These are phyloP conservation scores for Debaryomyces sp. DNA, from an alignment of 1,139 yeast genomes.

Conservation along the genomic window DNA sequence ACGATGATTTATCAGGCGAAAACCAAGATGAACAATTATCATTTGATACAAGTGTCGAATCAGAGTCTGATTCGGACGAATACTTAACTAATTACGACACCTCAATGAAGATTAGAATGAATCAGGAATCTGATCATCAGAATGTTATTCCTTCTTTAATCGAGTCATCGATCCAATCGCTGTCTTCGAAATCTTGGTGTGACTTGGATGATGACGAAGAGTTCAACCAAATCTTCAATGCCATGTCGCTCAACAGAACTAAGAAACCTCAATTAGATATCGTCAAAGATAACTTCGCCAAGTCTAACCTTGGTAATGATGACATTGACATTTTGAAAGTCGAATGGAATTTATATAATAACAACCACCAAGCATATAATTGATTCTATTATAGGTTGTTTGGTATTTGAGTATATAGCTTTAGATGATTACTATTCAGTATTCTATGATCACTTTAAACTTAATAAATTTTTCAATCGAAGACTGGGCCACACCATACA, in stretches of 20 bases:
- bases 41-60: conserved; percentile 4
- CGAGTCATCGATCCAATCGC: conserved; percentile 31
- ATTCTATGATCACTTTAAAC: background rate
- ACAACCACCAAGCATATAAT: conserved; percentile 2
- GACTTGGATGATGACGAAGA: conserved; percentile 34
- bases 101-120: conserved; percentile 6
- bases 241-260: conserved; percentile 8
- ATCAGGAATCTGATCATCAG: background rate
- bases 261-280: background rate
- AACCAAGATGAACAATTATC: background rate
- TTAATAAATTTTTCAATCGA: background rate
- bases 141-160: conserved; percentile 31
- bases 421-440: background rate
- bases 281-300: background rate
- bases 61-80: conserved; percentile 7
- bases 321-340: conserved; percentile 2
- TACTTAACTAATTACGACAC: conserved; percentile 3
- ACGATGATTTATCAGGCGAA: conserved; percentile 21
- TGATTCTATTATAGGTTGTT: background rate
- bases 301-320: background rate
- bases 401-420: background rate
- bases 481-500: background rate
- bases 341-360: conserved; percentile 5
- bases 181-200: conserved; percentile 34
- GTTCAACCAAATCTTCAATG: conserved; percentile 11